Evolutionary conservation across 164 flowering plant genomes (phyloP).

Genomic region (Chloranthus sessilifolius): DNA sequence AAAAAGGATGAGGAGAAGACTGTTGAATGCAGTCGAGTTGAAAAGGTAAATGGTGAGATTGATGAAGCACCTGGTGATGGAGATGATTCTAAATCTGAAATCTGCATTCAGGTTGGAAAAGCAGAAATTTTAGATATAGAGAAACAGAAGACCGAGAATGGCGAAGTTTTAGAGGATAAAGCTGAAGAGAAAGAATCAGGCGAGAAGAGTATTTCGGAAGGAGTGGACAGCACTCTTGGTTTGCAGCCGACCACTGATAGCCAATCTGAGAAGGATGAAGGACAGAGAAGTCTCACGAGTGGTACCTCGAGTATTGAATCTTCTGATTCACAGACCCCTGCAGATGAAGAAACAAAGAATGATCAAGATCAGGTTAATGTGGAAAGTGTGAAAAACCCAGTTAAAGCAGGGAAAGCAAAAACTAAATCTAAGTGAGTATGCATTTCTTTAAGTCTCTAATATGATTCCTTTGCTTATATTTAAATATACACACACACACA

Average conservation of each 20-base stretch:
- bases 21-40: background rate
- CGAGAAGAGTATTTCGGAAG: background rate
- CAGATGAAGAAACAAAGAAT: background rate
- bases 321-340: background rate
- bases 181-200: background rate
- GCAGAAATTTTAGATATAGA: background rate
- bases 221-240: too few species aligned
- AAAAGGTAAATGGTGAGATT: background rate
- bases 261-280: background rate
- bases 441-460: background rate
- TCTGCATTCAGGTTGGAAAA: background rate
- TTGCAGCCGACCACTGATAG: background rate
- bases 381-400: background rate
- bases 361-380: background rate
- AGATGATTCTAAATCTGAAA: background rate
- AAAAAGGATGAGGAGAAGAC: background rate
- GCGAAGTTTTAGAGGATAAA: background rate
- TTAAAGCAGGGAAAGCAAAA: background rate
- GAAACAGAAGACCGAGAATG: background rate
- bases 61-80: background rate
- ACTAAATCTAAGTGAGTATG: constrained; percentile 2
- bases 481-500: too few species aligned
- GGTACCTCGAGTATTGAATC: background rate
- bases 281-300: background rate
- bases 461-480: too few species aligned